phyloP scores from a whole-genome alignment of 306 rosid species.

The Gillenia trifoliata region DNA sequence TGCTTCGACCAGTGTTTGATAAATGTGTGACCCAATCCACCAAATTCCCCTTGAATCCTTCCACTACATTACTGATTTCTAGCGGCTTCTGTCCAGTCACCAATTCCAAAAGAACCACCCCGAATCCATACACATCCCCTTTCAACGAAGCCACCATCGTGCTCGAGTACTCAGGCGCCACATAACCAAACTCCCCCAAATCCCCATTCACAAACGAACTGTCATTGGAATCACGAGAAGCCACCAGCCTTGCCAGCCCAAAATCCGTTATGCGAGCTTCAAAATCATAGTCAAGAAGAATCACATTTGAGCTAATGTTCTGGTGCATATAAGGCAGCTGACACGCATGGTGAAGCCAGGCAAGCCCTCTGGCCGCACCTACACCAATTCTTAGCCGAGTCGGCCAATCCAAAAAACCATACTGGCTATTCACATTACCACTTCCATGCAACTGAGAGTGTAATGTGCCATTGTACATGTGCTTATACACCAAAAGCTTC shows the following conservation, averaged over 20 bases:
- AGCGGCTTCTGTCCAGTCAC: constrained; percentile 50
- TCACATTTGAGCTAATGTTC: constrained; percentile 46
- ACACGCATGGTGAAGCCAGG: constrained; percentile 62
- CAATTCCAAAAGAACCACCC: constrained; percentile 54
- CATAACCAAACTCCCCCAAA: constrained; percentile 51
- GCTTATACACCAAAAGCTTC: constrained; percentile 61
- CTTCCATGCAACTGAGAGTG: constrained; percentile 38
- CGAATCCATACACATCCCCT: constrained; percentile 57
- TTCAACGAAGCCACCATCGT: constrained; percentile 48
- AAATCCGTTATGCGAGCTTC: constrained; percentile 52
- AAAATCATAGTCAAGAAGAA: constrained; percentile 56
- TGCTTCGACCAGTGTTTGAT: constrained; percentile 28
- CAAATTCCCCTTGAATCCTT: constrained; percentile 45
- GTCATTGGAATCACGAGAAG: constrained; percentile 38
- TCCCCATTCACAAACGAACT: constrained; percentile 49
- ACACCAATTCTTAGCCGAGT: constrained; percentile 48
- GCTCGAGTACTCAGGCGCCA: constrained; percentile 57
- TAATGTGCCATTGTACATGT: constrained; percentile 54
- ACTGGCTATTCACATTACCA: constrained; percentile 40
- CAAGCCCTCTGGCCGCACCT: constrained; percentile 56
- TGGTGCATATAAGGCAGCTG: constrained; percentile 50
- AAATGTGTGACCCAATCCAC: constrained; percentile 46
- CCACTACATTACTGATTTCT: constrained; percentile 33
- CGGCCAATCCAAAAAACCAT: constrained; percentile 51
- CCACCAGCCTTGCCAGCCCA: constrained; percentile 47